These are phyloP conservation scores for Flaveria ramosissima DNA, from an alignment of 129 eudicot species.

Conservation along the genomic window DNA sequence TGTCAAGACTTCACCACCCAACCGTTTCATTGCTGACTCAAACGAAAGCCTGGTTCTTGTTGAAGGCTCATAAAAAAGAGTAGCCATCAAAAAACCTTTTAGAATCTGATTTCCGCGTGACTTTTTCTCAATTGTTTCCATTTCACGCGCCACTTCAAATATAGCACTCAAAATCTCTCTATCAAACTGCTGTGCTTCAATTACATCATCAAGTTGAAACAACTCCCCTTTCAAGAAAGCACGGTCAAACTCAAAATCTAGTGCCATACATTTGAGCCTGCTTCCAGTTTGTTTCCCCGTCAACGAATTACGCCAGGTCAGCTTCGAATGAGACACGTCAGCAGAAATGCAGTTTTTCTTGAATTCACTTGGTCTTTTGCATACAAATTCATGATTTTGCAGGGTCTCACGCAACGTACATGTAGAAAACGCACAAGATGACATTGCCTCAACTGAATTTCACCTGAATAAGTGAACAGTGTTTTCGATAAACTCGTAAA, in stretches of 20 bases:
- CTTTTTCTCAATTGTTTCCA: slow-evolving; percentile 88
- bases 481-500: neutral
- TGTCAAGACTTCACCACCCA: slow-evolving; percentile 97
- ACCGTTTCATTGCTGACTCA: slow-evolving; percentile 95
- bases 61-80: slow-evolving; percentile 94
- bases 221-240: slow-evolving; percentile 48
- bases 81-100: slow-evolving; percentile 92
- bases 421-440: slow-evolving; percentile 57
- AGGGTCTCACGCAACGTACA: slow-evolving; percentile 38
- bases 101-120: slow-evolving; percentile 72
- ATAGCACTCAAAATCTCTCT: slow-evolving; percentile 81
- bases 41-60: slow-evolving; percentile 98
- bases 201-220: slow-evolving; percentile 83
- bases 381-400: slow-evolving; percentile 27
- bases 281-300: slow-evolving; percentile 31
- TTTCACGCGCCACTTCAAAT: slow-evolving; percentile 91
- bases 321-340: slow-evolving; percentile 26
- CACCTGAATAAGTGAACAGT: slow-evolving; percentile 13
- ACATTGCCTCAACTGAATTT: slow-evolving; percentile 37
- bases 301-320: slow-evolving; percentile 24
- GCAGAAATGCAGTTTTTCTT: slow-evolving; percentile 36
- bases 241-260: slow-evolving; percentile 42
- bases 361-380: slow-evolving; percentile 28
- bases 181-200: slow-evolving; percentile 96
- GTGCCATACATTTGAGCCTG: slow-evolving; percentile 53